Percentiles rank a stretch among this genome's conserved stretches.
Conservation (phyloP, 2,329 filamentous ascomycete species). For the Pseudogymnoascus sp. region DNA sequence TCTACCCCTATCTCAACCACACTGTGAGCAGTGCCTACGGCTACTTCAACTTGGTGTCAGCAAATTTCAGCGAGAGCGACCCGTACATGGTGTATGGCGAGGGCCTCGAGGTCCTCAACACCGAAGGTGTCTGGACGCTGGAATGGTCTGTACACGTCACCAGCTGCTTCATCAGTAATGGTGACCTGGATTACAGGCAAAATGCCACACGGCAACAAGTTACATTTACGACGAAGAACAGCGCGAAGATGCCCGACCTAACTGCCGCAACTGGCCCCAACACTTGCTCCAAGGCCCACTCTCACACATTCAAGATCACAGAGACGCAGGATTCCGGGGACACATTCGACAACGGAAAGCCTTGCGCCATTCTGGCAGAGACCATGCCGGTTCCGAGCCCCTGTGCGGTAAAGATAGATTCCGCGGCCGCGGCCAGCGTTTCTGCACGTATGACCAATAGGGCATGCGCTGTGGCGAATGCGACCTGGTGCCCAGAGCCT, state of each 20-base stretch:
- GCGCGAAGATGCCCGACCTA: background rate
- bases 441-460: background rate
- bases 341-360: background rate
- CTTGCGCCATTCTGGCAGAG: background rate
- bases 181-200: background rate
- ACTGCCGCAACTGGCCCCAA: background rate
- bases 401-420: background rate
- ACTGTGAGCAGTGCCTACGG: background rate
- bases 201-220: background rate
- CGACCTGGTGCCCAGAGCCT: background rate
- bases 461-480: background rate
- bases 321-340: background rate
- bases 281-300: background rate
- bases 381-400: background rate
- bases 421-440: background rate
- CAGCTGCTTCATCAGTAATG: background rate
- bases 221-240: background rate
- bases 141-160: background rate
- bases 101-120: background rate
- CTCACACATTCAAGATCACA: background rate
- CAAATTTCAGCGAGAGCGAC: background rate
- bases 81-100: background rate
- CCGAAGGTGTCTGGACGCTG: constrained; percentile 5
- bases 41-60: background rate
- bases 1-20: background rate